Base-by-base conservation (phyloP, 768 basidiomycete genomes). In the Chiua virens region DNA sequence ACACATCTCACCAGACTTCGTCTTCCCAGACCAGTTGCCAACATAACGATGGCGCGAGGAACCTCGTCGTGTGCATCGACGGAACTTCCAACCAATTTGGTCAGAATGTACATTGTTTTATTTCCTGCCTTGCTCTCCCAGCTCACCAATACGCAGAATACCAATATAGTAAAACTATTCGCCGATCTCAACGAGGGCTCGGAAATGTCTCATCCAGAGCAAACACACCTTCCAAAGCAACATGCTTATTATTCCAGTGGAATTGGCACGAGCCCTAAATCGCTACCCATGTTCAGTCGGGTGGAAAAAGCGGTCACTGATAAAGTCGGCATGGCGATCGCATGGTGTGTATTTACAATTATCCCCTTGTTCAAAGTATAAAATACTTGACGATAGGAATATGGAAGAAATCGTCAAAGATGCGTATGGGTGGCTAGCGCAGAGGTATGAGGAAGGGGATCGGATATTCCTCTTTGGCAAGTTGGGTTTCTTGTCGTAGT, bases 211-310 rank as follows among this genome's bases (percentile, higher is more conserved):
- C n/a, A n/a, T n/a, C n/a, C n/a, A n/a, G n/a, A n/a, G n/a, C n/a
- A 5, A 55, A 66, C 36, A 49, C 62, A 37, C 3, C 21, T 28
- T 3, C 46, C 57, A 21, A 43, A 52, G 23, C 73, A 74, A 50
- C 47, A 57, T 13, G 67, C 70, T 2, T 74, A 70, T 48, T 74
- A 74, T 46, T 64, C 66, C 37, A 73, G 71, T 36, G 73, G 73
- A 1, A 71, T 75, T 37, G 73, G 73, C 14, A 74, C 73, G 1
- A 59, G 65, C 30, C 66, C 64, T 0, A 63, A 60, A 35, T 62
- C 67, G 3, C 42, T 57, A 14, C 63, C 69, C 43, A 50, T 67
- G 2, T 1, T 73, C 11, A 20, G 40, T 23, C 62, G 56, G 15
- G 37, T 61, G 11, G 56, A 49, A 37, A 50, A 54, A 45, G 55